A percentile compares a stretch with the other conserved stretches of the same genome.
Conservation (phyloP, 495 filamentous ascomycete species). For the Xylaria acuta region DNA sequence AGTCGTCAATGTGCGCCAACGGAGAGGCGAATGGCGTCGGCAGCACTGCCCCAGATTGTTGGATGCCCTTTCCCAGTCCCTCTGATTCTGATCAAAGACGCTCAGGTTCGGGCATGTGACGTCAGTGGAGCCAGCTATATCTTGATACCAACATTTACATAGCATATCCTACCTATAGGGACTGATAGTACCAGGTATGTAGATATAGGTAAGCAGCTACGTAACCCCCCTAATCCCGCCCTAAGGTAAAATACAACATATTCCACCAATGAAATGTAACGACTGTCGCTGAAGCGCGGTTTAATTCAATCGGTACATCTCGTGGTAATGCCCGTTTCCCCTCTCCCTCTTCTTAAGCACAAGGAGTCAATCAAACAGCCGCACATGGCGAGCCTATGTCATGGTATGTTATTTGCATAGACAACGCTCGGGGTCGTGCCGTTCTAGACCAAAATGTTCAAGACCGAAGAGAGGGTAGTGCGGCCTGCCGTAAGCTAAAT, state of each 20-base stretch:
- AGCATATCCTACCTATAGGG: background rate
- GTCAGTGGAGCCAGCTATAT: constrained; percentile 14
- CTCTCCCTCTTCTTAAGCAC: background rate
- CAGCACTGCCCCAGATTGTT: background rate
- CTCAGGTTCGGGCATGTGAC: background rate
- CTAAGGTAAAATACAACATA: background rate
- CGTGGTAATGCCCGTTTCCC: background rate
- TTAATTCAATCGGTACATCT: background rate
- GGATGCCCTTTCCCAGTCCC: background rate
- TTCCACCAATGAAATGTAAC: background rate
- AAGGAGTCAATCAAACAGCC: background rate
- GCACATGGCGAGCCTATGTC: background rate
- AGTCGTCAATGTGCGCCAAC: background rate
- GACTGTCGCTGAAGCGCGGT: background rate
- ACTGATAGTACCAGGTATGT: background rate
- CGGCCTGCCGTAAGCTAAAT: background rate
- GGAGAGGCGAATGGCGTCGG: background rate
- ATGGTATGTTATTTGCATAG: background rate
- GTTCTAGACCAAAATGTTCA: background rate
- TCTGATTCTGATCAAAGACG: background rate
- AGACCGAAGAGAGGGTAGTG: background rate
- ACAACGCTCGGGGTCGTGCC: background rate
- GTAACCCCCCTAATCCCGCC: too few species aligned
- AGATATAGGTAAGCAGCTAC: too few species aligned
- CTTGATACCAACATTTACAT: background rate